These are phyloP conservation scores for Talaromyces atroroseus DNA, from an alignment of 2,329 filamentous ascomycete species.

Conservation along the genomic window DNA sequence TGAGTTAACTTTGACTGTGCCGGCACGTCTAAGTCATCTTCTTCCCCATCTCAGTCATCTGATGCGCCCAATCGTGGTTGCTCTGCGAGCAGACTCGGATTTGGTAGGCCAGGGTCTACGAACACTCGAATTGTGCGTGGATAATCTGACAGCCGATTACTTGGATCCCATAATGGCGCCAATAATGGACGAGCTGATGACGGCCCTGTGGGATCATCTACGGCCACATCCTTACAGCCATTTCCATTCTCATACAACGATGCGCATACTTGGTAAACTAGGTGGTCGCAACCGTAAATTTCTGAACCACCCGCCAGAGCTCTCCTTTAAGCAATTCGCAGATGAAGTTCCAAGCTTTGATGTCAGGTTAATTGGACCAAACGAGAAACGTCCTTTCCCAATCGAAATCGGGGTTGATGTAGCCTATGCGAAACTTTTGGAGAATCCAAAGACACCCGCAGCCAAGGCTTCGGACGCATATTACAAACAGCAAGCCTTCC, in stretches of 20 bases:
- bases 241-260: conserved; percentile 95
- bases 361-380: conserved; percentile 80
- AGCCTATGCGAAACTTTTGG: conserved; percentile 81
- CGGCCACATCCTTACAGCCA: conserved; percentile 92
- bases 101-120: conserved; percentile 89
- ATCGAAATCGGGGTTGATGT: conserved; percentile 80
- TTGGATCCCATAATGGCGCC: conserved; percentile 98
- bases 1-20: conserved; percentile 92
- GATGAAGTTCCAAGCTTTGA: conserved; percentile 88
- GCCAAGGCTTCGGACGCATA: conserved; percentile 65
- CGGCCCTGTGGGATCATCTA: conserved; percentile 90
- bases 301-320: conserved; percentile 79
- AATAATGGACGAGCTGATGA: conserved; percentile 98
- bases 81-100: conserved; percentile 82
- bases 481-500: conserved; percentile 90
- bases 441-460: conserved; percentile 60
- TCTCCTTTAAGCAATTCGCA: conserved; percentile 76
- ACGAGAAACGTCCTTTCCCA: conserved; percentile 82
- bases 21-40: conserved; percentile 86
- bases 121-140: conserved; percentile 92
- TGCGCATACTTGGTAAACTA: conserved; percentile 93
- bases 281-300: conserved; percentile 94
- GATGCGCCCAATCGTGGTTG: conserved; percentile 96
- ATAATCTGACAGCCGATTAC: conserved; percentile 96
- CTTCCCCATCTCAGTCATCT: conserved; percentile 92